Evolutionary conservation across 208 protist species (phyloP).

Genomic region (Tritrichomonas musculus): DNA sequence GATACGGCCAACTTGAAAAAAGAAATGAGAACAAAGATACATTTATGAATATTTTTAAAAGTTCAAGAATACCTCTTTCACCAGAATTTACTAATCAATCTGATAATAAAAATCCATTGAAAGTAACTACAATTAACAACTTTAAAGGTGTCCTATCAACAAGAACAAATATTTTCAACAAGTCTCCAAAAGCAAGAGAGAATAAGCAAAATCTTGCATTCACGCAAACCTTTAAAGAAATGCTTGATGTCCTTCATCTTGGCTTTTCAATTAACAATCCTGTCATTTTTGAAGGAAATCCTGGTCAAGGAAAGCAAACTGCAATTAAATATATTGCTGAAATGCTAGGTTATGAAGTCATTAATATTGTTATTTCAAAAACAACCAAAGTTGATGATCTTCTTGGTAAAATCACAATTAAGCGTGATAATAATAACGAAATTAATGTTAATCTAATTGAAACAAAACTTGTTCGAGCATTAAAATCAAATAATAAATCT

Average conservation of each 20-base stretch:
- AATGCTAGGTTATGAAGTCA: not conserved
- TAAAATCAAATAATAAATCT: not conserved
- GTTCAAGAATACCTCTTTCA: no score
- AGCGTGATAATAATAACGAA: not conserved
- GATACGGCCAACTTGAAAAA: no score
- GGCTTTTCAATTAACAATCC: not conserved
- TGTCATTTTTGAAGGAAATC: not conserved
- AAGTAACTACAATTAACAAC: no score
- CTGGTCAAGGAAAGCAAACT: not conserved
- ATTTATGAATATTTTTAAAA: no score
- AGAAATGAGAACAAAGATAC: no score
- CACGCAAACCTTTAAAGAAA: not conserved
- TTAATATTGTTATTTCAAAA: not conserved
- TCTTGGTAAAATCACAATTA: not conserved
- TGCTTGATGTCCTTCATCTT: not conserved
- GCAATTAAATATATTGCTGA: not conserved
- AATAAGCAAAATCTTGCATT: not conserved
- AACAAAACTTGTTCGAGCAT: not conserved
- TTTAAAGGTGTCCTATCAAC: no score
- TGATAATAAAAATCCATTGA: not conserved
- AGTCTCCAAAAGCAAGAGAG: no score
- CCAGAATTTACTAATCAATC: no score
- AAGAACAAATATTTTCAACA: no score
- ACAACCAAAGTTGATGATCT: not conserved
- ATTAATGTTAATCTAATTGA: no score